Base-by-base conservation (phyloP, 176 grass and related monocot genomes). In the Aegilops sharonensis region DNA sequence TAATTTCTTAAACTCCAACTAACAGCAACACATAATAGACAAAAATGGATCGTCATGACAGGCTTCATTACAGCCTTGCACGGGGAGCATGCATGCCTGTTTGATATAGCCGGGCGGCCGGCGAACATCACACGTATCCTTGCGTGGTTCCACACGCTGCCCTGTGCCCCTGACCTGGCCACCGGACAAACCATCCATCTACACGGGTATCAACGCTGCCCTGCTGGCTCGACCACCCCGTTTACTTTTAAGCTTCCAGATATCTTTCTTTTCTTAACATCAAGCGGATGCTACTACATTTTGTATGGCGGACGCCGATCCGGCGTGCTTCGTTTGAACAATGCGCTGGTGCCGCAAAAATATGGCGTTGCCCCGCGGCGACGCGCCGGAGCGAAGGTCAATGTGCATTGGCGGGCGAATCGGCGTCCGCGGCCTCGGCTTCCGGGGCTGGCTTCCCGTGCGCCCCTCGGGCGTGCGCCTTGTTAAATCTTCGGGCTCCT, bases 351-450 rank as follows among this genome's bases (percentile, higher is more conserved):
- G 73, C 69, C 37, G 29, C 70, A 39, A 24, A 67, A 31, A 59
- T 52, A 59, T 5, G 32, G 69, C 72, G 86, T 68, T 34, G 72
- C 17, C 71, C 35, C 20, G 74, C 12, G 39, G 75, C 32, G 87
- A 84, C n/a, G 66, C 66, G 76, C 52, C 72, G 70, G 78, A 90
- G 13, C 63, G 39, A 31, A 72, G 84, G 79, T 78, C 84, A 79
- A 66, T 74, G 81, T 8, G 52, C 23, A 64, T 9, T 48, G 27
- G 34, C 64, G 4, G 62, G 24, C 32, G 5, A 43, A 84, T 63
- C 74, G 73, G 35, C 81, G 0, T 21, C 45, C 54, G 27, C 34
- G 64, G 17, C 20, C 71, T 45, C 50, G 8, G 11, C 42, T 80
- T 42, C 31, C 76, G 43, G 73, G 74, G 81, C 11, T 64, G 65